A percentile compares a stretch with the other conserved stretches of the same genome.
These are phyloP conservation scores for Vanilla planifolia DNA, from an alignment of 106 monocot genomes.

Conservation along the genomic window DNA sequence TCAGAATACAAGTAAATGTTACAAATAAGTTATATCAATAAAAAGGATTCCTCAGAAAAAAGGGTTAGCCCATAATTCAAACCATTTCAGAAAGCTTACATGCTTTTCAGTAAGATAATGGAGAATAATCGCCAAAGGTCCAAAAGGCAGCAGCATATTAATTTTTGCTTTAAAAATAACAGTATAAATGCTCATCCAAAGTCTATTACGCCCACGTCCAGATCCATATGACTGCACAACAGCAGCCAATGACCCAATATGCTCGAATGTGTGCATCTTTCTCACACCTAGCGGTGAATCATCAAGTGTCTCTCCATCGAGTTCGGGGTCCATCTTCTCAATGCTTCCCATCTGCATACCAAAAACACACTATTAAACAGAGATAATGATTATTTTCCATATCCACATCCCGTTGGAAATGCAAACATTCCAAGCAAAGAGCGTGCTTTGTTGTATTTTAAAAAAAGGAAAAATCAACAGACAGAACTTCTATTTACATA, in stretches of 20 bases:
- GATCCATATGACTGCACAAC: constrained; percentile 31
- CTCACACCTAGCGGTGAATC: constrained; percentile 15
- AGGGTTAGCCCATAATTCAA: too few relatives aligned
- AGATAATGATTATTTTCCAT: background rate
- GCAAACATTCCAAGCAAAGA: too few relatives aligned
- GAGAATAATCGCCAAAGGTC: constrained; percentile 76
- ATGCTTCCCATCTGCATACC: constrained; percentile 3
- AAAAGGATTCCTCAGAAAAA: too few relatives aligned
- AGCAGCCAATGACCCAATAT: constrained; percentile 52
- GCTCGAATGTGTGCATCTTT: constrained; percentile 54
- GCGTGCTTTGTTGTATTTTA: too few relatives aligned
- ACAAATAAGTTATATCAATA: too few relatives aligned
- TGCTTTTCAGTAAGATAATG: constrained; percentile 84
- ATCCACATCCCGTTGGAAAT: too few relatives aligned
- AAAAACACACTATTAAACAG: background rate
- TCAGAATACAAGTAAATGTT: too few relatives aligned
- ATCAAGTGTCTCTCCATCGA: constrained; percentile 1
- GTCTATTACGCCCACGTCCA: constrained; percentile 21
- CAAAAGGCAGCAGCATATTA: constrained; percentile 88
- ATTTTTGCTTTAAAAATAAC: constrained; percentile 88
- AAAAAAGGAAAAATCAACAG: too few relatives aligned
- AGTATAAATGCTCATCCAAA: constrained; percentile 45
- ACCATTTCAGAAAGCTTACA: constrained; percentile 39
- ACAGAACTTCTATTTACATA: too few relatives aligned
- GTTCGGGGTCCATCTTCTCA: constrained; percentile 8